Base-by-base conservation (phyloP, 1,139 yeast species). In the Suhomyces wounanorum region DNA sequence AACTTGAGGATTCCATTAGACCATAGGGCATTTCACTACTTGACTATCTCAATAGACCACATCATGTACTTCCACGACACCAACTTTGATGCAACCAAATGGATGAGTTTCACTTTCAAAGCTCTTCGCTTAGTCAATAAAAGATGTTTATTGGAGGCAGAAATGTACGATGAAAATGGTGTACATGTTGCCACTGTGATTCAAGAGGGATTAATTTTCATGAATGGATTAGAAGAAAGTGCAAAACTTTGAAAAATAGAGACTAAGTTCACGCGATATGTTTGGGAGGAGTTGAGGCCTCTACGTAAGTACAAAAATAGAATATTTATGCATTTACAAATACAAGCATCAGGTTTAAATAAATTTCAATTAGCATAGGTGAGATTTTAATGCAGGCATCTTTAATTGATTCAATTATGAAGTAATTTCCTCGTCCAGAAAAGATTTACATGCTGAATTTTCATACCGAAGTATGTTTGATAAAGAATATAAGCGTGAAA, bases 11-110 rank as follows among this genome's bases (percentile, higher is more conserved):
- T 70, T 16, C 54, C 51, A 2, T 53, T 65, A 11, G 61, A 67
- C 38, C 55, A 68, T 38, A 47, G 50, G 18, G 56, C 62, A 67
- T 56, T 61, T 26, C 69, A 64, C 43, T 72, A 70, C 56, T 57
- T 60, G 45, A 80, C 85, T 41, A 86, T 84, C 9, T 82, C 88
- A 14, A 67, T 87, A 57, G 92, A 86, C 59, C 91, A 87, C 62
- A 69, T 83, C 0, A 77, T 88, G 18, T 85, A 85, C 64, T 85
- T 87, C 69, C 91, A 86, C 59, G 80, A 77, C 56, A 73, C 72
- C 41, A 83, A 79, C 52, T 73, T 82, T 53, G 78, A 77, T 52
- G 73, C 77, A 2, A 76, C 79, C 45, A 72, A 81, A 31, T 85
- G 86, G 84, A 67, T 82, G 63, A 72, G 78, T 14, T 77, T 79